Evolutionary conservation across 1,284 basidiomycete species (phyloP), one percentile per base, ranked within the genome.

Genomic region (Cutaneotrichosporon sp.): DNA sequence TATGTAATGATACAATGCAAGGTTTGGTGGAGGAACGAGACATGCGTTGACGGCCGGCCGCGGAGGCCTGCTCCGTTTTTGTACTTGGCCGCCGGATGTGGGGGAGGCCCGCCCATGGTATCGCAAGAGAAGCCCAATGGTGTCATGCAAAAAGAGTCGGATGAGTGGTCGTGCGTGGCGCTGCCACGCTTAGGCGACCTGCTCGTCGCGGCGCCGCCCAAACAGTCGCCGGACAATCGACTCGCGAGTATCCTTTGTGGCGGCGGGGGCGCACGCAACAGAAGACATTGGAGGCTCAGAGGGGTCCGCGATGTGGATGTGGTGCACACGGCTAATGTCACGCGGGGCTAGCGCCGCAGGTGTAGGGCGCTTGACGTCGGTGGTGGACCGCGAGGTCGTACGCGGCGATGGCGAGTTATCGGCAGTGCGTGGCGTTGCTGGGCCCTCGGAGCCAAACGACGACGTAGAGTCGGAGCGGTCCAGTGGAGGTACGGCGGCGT

Each of bases 391-490:
- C 22, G 34, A 18, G 36, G 18, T n/a, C 18, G 7, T 30, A 10
- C 5, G 7, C 26, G 49, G 40, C 17, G 46, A 48, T 8, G 46
- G 53, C 17, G 47, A 38, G 47, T 22, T 46, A 20, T 38, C 33
- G 3, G 34, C 33, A 7, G 52, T 52, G 15, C 26, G 37, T 10
- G 71, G 71, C 15, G 69, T 70, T 18, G 66, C 47, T 18, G 62
- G 64, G 53, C 66, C 59, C 40, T 71, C 70, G 3, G 71, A 73
- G 46, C 74, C 71, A 43, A 75, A 63, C 12, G 75, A 75, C 2
- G 74, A 74, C 1, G 68, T 68, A 8, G 72, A 74, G 38, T 67
- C 67, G 26, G 70, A 73, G 53, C 75, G 69, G 59, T 76, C 75
- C 52, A 76, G 68, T 34, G 66, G 60, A 18, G 73, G 74, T 13